Evolutionary conservation across 164 flowering plant species (phyloP), one percentile per base, ranked within the genome.

Genomic region (Chimonanthus praecox): DNA sequence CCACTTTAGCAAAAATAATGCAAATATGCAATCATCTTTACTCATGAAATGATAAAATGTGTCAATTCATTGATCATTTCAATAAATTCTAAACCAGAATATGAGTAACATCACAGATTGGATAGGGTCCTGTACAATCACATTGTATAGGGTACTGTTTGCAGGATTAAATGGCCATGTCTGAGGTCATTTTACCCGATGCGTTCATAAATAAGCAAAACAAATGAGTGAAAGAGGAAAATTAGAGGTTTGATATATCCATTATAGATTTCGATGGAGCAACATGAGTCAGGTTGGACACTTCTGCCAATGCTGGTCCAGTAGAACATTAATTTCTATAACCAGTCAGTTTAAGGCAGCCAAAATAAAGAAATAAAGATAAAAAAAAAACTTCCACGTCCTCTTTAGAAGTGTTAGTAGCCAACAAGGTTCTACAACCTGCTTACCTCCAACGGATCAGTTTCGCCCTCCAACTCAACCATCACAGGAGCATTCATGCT

Each of bases 401-500:
- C 7, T 51, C 13, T 7, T 51, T 51, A n/a, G 65, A 62, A n/a
- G 65, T n/a, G 13, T 63, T 7, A 21, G 66, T 21, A 21, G 43
- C 3, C 6, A 47, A 7, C 11, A 47, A 68, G 70, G 18, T 15
- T 49, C 54, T 16, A 13, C 54, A 54, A 11, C 7, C 9, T 16
- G 16, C 71, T 79, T 81, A 87, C 90, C 88, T 88, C 91, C 70
- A 88, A 81, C 6, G 91, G 91, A 61, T 88, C 91, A 49, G 91
- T 86, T 71, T 88, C 91, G 33, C 91, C 91, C 76, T 88, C 88
- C 86, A 87, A 77, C 80, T 88, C 91, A 71, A 88, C 92, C 90
- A 88, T 88, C 70, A 88, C 92, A 20, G 90, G 92, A 0, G 92
- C 92, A 79, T 88, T 88, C 92, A 88, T 88, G 76, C 92, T 86